A percentile compares a stretch with the other conserved stretches of the same genome.
These are phyloP conservation scores for Aspergillus floridensis DNA, from an alignment of 2,329 filamentous ascomycete genomes.

Conservation along the genomic window DNA sequence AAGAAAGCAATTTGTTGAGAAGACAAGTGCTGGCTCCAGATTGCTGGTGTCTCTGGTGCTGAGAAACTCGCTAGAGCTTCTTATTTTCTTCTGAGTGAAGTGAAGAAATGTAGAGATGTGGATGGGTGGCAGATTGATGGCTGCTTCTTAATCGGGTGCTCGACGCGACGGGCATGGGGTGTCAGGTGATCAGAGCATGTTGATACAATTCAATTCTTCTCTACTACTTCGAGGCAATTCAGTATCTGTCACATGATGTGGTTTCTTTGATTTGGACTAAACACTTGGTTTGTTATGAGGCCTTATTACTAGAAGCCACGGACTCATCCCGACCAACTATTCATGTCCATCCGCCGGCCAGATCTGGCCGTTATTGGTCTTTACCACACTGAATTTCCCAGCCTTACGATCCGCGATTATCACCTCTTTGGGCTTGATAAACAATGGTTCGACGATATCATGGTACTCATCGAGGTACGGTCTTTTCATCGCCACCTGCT, in stretches of 20 bases:
- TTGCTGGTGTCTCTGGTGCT: neutral
- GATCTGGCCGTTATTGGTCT: neutral
- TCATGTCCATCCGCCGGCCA: neutral
- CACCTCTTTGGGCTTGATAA: neutral
- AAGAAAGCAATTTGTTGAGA: neutral
- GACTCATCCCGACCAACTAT: neutral
- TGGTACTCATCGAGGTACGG: neutral
- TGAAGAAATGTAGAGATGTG: no score
- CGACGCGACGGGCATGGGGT: no score
- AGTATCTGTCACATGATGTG: no score
- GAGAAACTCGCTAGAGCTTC: no score
- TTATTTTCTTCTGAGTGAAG: no score
- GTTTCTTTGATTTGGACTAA: no score
- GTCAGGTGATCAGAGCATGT: no score
- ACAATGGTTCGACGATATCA: neutral
- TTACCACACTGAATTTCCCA: neutral
- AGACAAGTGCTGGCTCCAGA: neutral
- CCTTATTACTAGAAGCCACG: neutral
- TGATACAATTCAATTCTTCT: no score
- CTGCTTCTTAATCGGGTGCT: no score
- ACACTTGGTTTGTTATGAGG: neutral
- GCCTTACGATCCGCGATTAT: neutral
- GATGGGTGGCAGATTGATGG: no score
- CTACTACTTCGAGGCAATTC: no score
- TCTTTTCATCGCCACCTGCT: neutral